Evolutionary conservation across 352 stramenopile genomes (phyloP).

Genomic region (Pythium rhizo-oryzae): DNA sequence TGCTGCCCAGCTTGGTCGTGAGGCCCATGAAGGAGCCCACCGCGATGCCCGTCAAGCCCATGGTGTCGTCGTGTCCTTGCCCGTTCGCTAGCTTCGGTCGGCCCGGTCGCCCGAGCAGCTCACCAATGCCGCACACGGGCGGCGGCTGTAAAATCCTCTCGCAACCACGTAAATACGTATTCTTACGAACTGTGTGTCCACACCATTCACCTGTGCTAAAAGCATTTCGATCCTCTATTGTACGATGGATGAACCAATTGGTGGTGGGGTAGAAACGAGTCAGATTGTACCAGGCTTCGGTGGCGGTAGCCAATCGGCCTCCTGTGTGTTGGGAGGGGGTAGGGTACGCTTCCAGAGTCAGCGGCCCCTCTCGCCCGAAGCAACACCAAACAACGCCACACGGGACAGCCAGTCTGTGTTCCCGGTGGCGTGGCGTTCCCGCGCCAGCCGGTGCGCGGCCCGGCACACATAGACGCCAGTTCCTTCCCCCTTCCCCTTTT

Average conservation of each 20-base stretch:
- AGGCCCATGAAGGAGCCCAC: conserved; percentile 75
- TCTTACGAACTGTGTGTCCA: not conserved
- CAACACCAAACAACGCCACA: too few relatives aligned
- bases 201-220: not conserved
- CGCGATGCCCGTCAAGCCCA: conserved; percentile 72
- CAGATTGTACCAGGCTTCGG: not conserved
- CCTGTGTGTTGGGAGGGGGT: not conserved
- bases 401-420: too few relatives aligned
- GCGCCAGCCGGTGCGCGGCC: too few relatives aligned
- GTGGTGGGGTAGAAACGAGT: not conserved
- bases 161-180: conserved; percentile 7
- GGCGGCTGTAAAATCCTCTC: not conserved
- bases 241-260: not conserved
- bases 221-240: not conserved
- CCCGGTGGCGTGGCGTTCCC: too few relatives aligned
- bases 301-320: not conserved
- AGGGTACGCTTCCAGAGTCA: not conserved
- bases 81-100: conserved; percentile 15
- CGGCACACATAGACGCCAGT: not conserved
- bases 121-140: conserved; percentile 17
- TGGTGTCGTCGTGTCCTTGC: conserved; percentile 31
- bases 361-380: too few relatives aligned
- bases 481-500: conserved; percentile 1
- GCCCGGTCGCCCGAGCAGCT: not conserved
- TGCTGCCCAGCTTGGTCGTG: conserved; percentile 84